Evolutionary conservation across 768 basidiomycete species (phyloP).

Genomic region (Termitomyces sp.): DNA sequence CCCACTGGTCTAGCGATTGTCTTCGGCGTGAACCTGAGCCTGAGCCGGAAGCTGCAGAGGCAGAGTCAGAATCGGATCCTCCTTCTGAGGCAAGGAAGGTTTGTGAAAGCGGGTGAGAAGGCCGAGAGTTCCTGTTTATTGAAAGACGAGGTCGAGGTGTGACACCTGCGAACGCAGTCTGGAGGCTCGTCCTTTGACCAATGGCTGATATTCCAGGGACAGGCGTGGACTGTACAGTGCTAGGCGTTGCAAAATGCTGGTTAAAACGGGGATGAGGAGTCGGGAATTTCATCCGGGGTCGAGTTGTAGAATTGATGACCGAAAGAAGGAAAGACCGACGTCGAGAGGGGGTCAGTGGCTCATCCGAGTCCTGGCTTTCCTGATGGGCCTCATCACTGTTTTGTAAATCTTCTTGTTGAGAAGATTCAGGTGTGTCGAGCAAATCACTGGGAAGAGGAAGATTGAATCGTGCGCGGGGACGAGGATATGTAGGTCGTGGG

Average conservation of each 20-base stretch:
- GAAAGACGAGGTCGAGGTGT: constrained; percentile 56
- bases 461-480: constrained; percentile 59
- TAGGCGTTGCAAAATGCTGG: constrained; percentile 29
- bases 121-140: constrained; percentile 25
- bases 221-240: constrained; percentile 31
- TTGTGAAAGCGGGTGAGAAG: constrained; percentile 68
- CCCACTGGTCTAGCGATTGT: constrained; percentile 17
- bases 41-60: constrained; percentile 20
- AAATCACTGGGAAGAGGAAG: constrained; percentile 41
- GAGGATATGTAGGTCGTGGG: constrained; percentile 65
- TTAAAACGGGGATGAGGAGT: constrained; percentile 55
- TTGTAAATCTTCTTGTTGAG: constrained; percentile 18
- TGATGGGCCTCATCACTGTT: constrained; percentile 17
- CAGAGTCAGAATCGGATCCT: constrained; percentile 32
- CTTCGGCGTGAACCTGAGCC: constrained; percentile 16
- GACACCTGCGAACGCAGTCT: constrained; percentile 56
- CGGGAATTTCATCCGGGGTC: constrained; percentile 63
- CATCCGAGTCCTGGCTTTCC: constrained; percentile 24
- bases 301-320: constrained; percentile 78
- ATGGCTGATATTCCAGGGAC: constrained; percentile 27
- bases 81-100: constrained; percentile 37
- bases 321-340: constrained; percentile 80
- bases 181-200: constrained; percentile 30
- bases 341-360: constrained; percentile 67
- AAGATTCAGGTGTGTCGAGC: constrained; percentile 32